phyloP scores from a whole-genome alignment of 2,329 filamentous ascomycete species.

The Pyrenophora seminiperda region DNA sequence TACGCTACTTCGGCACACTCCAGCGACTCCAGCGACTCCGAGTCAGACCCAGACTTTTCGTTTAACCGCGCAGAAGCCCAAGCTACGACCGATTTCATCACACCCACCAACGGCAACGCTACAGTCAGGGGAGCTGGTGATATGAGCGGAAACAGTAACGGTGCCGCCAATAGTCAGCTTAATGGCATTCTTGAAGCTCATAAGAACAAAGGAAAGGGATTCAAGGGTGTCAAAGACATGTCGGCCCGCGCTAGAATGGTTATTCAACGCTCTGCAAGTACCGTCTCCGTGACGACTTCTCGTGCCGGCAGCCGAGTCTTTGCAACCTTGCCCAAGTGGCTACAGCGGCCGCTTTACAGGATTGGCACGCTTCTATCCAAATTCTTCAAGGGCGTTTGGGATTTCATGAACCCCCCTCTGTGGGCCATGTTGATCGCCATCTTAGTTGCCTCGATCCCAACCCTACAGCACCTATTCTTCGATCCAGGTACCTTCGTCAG shows the following conservation, averaged over 20 bases:
- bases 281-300: conserved; percentile 33
- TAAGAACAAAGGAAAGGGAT: conserved; percentile 30
- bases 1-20: conserved; percentile 42
- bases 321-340: conserved; percentile 56
- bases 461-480: conserved; percentile 85
- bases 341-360: conserved; percentile 58
- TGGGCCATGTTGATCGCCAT: conserved; percentile 97
- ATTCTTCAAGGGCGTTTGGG: conserved; percentile 74
- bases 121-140: conserved; percentile 47
- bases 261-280: conserved; percentile 27
- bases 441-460: conserved; percentile 83
- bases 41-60: conserved; percentile 34
- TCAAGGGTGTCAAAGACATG: conserved; percentile 44
- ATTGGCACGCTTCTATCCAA: conserved; percentile 50
- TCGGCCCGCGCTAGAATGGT: conserved; percentile 35
- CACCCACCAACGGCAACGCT: conserved; percentile 57
- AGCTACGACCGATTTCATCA: conserved; percentile 42
- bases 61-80: conserved; percentile 39
- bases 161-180: conserved; percentile 42
- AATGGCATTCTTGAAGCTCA: conserved; percentile 41
- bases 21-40: conserved; percentile 30
- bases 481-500: conserved; percentile 84
- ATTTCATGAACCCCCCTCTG: conserved; percentile 97
- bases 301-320: conserved; percentile 51
- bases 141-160: conserved; percentile 46